These are phyloP conservation scores for Myriosclerotinia duriaeana DNA, from an alignment of 2,329 filamentous ascomycete species.

Conservation along the genomic window DNA sequence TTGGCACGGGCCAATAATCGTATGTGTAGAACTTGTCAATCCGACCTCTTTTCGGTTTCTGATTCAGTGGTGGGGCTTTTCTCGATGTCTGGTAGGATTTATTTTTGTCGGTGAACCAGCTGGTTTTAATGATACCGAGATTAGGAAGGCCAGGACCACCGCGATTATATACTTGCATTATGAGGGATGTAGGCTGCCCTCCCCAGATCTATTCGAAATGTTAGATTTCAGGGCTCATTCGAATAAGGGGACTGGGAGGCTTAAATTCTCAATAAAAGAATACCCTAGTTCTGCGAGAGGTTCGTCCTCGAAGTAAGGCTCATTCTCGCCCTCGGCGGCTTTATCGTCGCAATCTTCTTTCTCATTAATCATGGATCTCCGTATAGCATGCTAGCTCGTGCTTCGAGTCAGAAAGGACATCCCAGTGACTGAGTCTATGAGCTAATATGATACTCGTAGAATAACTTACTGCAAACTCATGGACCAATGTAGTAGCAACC, in stretches of 20 bases:
- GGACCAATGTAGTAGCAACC: not conserved
- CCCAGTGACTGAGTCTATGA: not conserved
- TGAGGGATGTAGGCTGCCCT: conserved; percentile 2
- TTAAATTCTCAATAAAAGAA: conserved; percentile 12
- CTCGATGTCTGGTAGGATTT: conserved; percentile 7
- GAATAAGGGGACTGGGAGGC: not conserved
- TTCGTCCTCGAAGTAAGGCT: conserved; percentile 19
- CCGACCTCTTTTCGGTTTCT: not conserved
- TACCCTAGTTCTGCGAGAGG: conserved; percentile 17
- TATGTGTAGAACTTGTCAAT: conserved; percentile 7
- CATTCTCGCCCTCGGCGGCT: conserved; percentile 2
- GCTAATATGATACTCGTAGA: too few species aligned
- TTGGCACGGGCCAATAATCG: conserved; percentile 10
- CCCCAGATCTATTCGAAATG: conserved; percentile 1
- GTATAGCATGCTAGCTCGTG: conserved; percentile 7
- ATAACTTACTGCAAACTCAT: conserved; percentile 16
- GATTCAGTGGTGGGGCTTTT: not conserved
- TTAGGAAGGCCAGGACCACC: conserved; percentile 14
- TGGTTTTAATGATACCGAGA: conserved; percentile 4
- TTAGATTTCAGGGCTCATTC: not conserved
- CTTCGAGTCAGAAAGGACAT: not conserved
- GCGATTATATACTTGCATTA: not conserved
- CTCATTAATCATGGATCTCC: not conserved
- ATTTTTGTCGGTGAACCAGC: conserved; percentile 15
- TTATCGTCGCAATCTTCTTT: not conserved